phyloP scores from a whole-genome alignment of 345 rosid genomes.

The Populus nigra region DNA sequence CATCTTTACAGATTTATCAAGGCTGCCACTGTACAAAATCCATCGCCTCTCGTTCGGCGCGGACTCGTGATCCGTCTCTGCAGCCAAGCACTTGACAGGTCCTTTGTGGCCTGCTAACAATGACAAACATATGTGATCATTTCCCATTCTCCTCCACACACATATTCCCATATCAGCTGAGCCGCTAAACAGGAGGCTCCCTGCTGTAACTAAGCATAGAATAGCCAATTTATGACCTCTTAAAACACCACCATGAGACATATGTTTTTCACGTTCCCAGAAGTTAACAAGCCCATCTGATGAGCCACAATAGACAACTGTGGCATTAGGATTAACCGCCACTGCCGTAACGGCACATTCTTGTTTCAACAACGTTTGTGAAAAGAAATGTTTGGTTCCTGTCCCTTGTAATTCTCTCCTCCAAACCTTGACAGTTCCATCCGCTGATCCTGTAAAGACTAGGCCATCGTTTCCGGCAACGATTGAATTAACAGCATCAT shows the following conservation, averaged over 20 bases:
- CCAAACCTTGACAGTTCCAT: slow-evolving; percentile 87
- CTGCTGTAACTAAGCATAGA: slow-evolving; percentile 65
- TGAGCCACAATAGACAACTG: slow-evolving; percentile 69
- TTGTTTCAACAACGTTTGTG: slow-evolving; percentile 72
- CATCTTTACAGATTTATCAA: slow-evolving; percentile 86
- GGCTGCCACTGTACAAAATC: slow-evolving; percentile 89
- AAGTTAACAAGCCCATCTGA: slow-evolving; percentile 83
- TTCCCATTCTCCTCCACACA: slow-evolving; percentile 65
- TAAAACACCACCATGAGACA: slow-evolving; percentile 63
- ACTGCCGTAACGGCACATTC: slow-evolving; percentile 79
- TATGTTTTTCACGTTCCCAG: slow-evolving; percentile 59
- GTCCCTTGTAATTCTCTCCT: slow-evolving; percentile 79
- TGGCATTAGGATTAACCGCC: slow-evolving; percentile 50
- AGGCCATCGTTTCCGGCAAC: slow-evolving; percentile 73
- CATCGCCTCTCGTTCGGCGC: slow-evolving; percentile 47
- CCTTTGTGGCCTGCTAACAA: slow-evolving; percentile 66
- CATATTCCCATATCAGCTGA: slow-evolving; percentile 82
- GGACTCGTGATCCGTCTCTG: slow-evolving; percentile 54
- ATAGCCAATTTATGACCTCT: slow-evolving; percentile 78
- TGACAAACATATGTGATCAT: slow-evolving; percentile 58
- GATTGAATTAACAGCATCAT: slow-evolving; percentile 73
- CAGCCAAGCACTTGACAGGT: slow-evolving; percentile 91
- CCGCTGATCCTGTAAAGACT: slow-evolving; percentile 84
- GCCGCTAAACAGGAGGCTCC: slow-evolving; percentile 71
- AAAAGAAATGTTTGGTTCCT: slow-evolving; percentile 80